phyloP scores from a whole-genome alignment of 768 basidiomycete species.

The Gloeostereum incarnatum region DNA sequence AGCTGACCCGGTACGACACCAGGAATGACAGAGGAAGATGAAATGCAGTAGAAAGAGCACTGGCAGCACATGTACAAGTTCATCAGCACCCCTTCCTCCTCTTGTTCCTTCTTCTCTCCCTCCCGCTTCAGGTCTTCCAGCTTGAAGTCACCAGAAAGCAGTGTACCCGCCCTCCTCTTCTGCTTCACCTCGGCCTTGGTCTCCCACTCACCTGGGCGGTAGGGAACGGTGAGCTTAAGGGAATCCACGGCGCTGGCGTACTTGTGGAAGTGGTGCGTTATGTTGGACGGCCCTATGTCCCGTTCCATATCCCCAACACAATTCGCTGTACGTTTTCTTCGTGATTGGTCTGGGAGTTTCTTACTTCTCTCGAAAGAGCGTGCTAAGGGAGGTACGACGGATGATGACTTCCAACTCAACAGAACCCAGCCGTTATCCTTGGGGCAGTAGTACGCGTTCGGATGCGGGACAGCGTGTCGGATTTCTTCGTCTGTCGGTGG shows the following conservation, averaged over 20 bases:
- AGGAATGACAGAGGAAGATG: conserved; percentile 52
- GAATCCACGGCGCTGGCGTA: conserved; percentile 66
- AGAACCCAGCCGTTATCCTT: conserved; percentile 81
- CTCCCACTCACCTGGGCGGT: conserved; percentile 53
- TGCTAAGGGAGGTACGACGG: conserved; percentile 51
- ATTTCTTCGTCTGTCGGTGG: conserved; percentile 55
- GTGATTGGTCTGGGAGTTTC: conserved; percentile 46
- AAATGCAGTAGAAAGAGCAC: conserved; percentile 67
- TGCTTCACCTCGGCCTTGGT: conserved; percentile 38
- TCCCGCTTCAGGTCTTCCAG: conserved; percentile 28
- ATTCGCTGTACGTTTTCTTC: conserved; percentile 35
- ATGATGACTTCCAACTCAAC: conserved; percentile 57
- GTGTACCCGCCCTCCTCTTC: conserved; percentile 32
- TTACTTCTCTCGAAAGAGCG: conserved; percentile 35
- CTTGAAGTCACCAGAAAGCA: conserved; percentile 30
- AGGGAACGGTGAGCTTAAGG: conserved; percentile 54
- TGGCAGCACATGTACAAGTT: conserved; percentile 84
- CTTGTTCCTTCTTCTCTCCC: conserved; percentile 23
- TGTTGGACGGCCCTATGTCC: conserved; percentile 36
- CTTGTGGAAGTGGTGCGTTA: conserved; percentile 76
- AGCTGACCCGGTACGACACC: conserved; percentile 60
- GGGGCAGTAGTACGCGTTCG: conserved; percentile 76
- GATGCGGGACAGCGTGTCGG: conserved; percentile 66
- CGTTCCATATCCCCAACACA: conserved; percentile 48
- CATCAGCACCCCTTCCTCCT: conserved; percentile 46